These are phyloP conservation scores for Pseudoperonospora humuli DNA, from an alignment of 352 stramenopile species.

Conservation along the genomic window DNA sequence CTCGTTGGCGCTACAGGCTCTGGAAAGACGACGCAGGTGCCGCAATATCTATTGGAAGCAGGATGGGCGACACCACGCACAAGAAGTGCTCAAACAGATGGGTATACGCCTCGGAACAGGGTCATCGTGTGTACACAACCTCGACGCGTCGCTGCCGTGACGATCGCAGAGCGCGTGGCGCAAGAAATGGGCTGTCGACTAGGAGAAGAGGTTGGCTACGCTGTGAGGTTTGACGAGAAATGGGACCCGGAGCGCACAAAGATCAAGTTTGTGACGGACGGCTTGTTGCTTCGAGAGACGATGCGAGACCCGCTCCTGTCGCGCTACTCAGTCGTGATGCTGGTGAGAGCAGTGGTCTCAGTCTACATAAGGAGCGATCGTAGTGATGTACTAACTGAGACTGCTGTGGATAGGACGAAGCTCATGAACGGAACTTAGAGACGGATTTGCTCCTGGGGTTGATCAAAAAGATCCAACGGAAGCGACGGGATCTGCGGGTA, in stretches of 20 bases:
- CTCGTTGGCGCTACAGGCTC: conserved; percentile 90
- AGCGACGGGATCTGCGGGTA: conserved; percentile 82
- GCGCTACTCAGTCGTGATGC: conserved; percentile 75
- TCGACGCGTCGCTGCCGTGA: conserved; percentile 96
- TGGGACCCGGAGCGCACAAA: conserved; percentile 79
- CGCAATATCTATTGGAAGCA: conserved; percentile 88
- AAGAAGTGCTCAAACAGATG: neutral
- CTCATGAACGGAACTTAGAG: conserved; percentile 91
- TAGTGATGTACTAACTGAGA: neutral
- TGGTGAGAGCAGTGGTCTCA: conserved; percentile 24
- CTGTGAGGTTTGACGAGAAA: conserved; percentile 98
- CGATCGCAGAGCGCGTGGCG: conserved; percentile 94
- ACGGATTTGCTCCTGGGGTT: conserved; percentile 91
- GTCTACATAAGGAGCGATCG: neutral
- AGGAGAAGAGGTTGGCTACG: conserved; percentile 94
- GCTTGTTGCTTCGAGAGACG: conserved; percentile 96
- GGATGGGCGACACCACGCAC: conserved; percentile 56
- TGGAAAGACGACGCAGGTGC: conserved; percentile 91
- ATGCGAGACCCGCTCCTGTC: conserved; percentile 76
- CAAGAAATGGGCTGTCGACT: conserved; percentile 94
- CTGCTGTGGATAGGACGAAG: conserved; percentile 73
- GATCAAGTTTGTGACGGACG: conserved; percentile 99
- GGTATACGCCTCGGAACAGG: conserved; percentile 9
- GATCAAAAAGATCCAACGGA: conserved; percentile 93
- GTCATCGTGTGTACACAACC: conserved; percentile 89